phyloP scores from a whole-genome alignment of 306 rosid genomes.

The Pterocarpus macrocarpus region DNA sequence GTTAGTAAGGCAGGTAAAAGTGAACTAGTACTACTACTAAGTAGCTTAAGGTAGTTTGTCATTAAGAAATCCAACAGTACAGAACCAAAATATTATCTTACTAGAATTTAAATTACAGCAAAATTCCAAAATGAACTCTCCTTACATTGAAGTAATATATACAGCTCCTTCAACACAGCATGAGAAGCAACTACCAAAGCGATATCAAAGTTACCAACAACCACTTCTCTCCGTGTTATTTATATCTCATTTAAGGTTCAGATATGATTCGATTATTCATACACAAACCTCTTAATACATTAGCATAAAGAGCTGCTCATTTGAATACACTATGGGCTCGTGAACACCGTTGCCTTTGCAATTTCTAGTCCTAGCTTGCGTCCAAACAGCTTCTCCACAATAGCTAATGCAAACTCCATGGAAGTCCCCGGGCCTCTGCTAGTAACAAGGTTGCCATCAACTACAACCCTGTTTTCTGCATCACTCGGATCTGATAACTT shows the following conservation, averaged over 20 bases:
- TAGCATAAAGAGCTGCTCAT: conserved; percentile 12
- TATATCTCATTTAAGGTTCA: conserved; percentile 33
- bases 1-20: too few species aligned
- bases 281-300: conserved; percentile 37
- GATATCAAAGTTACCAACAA: background rate
- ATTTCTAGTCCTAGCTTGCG: conserved; percentile 65
- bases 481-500: conserved; percentile 84
- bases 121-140: background rate
- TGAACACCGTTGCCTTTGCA: conserved; percentile 63
- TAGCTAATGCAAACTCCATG: conserved; percentile 77
- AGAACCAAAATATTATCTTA: background rate
- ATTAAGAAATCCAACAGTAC: too few species aligned
- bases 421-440: conserved; percentile 93
- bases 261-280: conserved; percentile 49
- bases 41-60: too few species aligned
- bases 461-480: conserved; percentile 78
- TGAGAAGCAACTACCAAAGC: background rate
- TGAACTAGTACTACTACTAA: too few species aligned
- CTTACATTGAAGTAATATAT: too few species aligned
- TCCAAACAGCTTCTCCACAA: conserved; percentile 86
- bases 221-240: conserved; percentile 15
- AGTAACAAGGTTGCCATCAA: conserved; percentile 86
- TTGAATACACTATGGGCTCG: conserved; percentile 49
- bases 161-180: background rate
- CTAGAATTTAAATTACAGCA: background rate